These are phyloP conservation scores for Scedosporium dehoogii DNA, from an alignment of 2,329 filamentous ascomycete species.

Conservation along the genomic window DNA sequence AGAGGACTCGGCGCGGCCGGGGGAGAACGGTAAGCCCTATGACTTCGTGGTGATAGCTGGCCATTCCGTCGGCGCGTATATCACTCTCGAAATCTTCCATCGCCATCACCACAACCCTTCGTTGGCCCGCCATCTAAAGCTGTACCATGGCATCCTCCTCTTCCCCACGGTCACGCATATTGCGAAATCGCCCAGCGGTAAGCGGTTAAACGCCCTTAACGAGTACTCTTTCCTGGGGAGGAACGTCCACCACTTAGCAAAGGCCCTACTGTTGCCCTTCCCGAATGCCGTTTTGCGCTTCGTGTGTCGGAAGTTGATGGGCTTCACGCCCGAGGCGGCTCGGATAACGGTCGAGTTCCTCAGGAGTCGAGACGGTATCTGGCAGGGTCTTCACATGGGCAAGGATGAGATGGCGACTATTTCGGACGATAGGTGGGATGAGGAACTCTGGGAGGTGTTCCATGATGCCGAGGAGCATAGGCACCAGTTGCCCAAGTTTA, in stretches of 20 bases:
- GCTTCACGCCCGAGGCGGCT: conserved; percentile 39
- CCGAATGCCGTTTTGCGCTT: conserved; percentile 29
- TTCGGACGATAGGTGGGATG: conserved; percentile 47
- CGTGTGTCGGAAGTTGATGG: conserved; percentile 31
- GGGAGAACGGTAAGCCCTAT: conserved; percentile 28
- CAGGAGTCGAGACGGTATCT: conserved; percentile 45
- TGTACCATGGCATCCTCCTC: conserved; percentile 50
- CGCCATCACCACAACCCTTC: conserved; percentile 33
- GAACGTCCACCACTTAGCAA: conserved; percentile 30
- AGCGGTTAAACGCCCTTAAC: conserved; percentile 22
- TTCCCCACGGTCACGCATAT: conserved; percentile 71
- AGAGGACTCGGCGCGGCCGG: conserved; percentile 12
- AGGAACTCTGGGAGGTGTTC: conserved; percentile 44
- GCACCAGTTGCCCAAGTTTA: conserved; percentile 33
- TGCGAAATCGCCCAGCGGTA: conserved; percentile 49
- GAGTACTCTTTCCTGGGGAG: conserved; percentile 27
- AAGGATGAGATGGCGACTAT: conserved; percentile 52
- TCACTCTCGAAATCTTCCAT: conserved; percentile 58
- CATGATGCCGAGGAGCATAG: conserved; percentile 11
- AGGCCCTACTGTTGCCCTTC: conserved; percentile 28
- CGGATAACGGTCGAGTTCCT: conserved; percentile 43
- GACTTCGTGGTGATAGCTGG: conserved; percentile 57
- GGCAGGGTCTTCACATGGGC: conserved; percentile 49
- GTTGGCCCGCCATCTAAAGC: conserved; percentile 25
- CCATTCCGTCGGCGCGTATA: conserved; percentile 66